phyloP scores from a whole-genome alignment of 345 rosid species.

The Lepidium aucheri region DNA sequence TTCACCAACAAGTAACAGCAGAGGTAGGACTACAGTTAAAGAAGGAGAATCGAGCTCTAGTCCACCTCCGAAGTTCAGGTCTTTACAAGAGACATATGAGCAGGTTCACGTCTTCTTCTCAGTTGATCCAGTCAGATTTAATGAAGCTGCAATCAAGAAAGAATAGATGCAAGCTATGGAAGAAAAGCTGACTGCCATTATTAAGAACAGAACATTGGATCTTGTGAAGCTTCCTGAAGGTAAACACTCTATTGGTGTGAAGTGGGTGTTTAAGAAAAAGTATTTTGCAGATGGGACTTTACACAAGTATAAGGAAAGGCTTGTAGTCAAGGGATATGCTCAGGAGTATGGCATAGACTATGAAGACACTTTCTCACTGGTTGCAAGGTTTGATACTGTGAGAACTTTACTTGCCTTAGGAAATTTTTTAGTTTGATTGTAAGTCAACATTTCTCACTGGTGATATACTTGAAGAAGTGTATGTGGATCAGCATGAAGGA shows the following conservation, averaged over 20 bases:
- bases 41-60: background rate
- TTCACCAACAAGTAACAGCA: background rate
- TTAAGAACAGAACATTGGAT: background rate
- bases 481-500: background rate
- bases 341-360: no score
- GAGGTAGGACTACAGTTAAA: background rate
- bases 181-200: background rate
- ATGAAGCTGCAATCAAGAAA: background rate
- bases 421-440: background rate
- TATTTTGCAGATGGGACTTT: no score
- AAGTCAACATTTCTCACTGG: conserved; percentile 4
- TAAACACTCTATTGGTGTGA: background rate
- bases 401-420: background rate
- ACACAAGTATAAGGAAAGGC: no score
- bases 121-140: background rate
- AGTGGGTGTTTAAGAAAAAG: conserved; percentile 12
- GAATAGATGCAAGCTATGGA: background rate
- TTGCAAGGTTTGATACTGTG: no score
- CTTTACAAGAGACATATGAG: background rate
- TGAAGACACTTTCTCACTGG: no score
- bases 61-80: background rate
- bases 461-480: background rate
- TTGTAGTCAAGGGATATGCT: no score
- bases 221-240: background rate
- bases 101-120: background rate